Conservation (phyloP, 768 basidiomycete species). For the Suillus weaverae region DNA sequence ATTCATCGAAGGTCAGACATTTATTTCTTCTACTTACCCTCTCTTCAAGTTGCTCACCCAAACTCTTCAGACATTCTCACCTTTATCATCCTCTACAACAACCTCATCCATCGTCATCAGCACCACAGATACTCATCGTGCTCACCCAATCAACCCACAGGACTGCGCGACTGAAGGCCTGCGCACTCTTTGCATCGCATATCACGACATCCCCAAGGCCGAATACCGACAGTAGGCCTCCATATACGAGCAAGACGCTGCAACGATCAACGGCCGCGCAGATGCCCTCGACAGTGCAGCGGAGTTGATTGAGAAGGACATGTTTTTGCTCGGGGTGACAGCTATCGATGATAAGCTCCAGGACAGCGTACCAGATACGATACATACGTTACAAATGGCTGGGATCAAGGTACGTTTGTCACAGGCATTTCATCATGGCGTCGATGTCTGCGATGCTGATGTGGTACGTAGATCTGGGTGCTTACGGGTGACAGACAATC, state of each 20-base stretch:
- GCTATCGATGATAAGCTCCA: conserved; percentile 99
- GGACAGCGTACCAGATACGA: conserved; percentile 97
- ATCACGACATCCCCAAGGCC: conserved; percentile 85
- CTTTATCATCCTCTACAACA: conserved; percentile 98
- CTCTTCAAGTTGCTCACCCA: conserved; percentile 14
- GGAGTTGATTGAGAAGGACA: conserved; percentile 93
- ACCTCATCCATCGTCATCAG: conserved; percentile 98
- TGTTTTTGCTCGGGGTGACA: conserved; percentile 92
- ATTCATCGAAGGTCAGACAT: conserved; percentile 76
- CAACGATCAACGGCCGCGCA: conserved; percentile 93
- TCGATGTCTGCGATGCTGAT: conserved; percentile 10
- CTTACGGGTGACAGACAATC: conserved; percentile 96
- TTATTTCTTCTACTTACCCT: not conserved
- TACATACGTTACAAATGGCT: conserved; percentile 96
- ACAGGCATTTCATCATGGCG: not conserved
- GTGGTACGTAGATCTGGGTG: conserved; percentile 78
- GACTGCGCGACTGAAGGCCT: conserved; percentile 98
- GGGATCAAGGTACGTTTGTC: conserved; percentile 77
- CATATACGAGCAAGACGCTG: conserved; percentile 89
- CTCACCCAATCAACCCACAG: conserved; percentile 35
- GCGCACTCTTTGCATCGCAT: conserved; percentile 94
- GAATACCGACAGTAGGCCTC: conserved; percentile 89
- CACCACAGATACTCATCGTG: not conserved
- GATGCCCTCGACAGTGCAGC: conserved; percentile 95
- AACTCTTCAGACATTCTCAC: conserved; percentile 80